phyloP scores from a whole-genome alignment of 352 stramenopile genomes.

The Blastocystis hominis region DNA sequence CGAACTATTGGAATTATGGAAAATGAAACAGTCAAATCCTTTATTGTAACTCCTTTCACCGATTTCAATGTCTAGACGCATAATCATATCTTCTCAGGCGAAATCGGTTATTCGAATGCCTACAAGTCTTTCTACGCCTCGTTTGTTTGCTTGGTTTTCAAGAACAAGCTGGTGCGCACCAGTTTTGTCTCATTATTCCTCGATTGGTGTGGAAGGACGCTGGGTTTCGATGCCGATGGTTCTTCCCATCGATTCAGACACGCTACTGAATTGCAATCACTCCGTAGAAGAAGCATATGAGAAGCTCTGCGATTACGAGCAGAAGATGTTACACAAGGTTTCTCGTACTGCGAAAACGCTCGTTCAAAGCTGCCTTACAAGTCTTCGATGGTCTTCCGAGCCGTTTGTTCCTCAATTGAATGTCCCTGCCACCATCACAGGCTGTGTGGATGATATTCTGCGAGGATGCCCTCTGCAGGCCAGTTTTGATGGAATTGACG shows the following conservation, averaged over 20 bases:
- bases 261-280: not conserved
- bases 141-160: not conserved
- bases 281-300: not conserved
- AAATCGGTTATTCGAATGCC: not conserved
- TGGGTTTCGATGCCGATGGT: constrained; percentile 67
- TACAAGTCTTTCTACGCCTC: not conserved
- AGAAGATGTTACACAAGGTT: constrained; percentile 37
- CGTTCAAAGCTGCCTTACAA: not conserved
- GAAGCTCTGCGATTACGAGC: not conserved
- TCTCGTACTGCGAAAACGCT: not conserved
- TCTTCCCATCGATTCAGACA: not conserved
- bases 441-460: constrained; percentile 6
- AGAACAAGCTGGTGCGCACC: not conserved
- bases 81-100: not conserved
- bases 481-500: not conserved
- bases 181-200: constrained; percentile 59
- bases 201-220: constrained; percentile 59
- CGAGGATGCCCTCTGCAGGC: not conserved
- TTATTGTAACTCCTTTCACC: not conserved
- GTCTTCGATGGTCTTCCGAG: not conserved
- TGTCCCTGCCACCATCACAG: not conserved
- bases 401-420: not conserved
- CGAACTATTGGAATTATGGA: not conserved
- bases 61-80: not conserved
- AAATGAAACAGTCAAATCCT: not conserved